Evolutionary conservation across 2,329 filamentous ascomycete genomes (phyloP).

Genomic region (Fusarium neocosmosporiellum): DNA sequence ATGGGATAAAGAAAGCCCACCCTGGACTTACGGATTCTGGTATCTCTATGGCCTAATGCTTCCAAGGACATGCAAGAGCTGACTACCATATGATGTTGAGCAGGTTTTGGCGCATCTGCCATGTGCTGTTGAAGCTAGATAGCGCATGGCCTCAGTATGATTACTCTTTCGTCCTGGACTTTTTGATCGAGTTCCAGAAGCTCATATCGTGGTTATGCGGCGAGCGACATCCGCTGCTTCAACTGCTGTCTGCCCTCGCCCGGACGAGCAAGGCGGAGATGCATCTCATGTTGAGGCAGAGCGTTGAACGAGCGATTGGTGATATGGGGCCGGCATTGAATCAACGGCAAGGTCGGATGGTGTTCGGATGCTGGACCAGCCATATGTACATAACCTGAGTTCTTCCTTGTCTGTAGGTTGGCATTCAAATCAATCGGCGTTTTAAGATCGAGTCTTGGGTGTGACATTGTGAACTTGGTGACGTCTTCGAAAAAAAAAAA

Average conservation of each 20-base stretch:
- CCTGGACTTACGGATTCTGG: neutral
- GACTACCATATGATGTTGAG: neutral
- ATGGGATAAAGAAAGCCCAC: neutral
- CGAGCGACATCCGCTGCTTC: neutral
- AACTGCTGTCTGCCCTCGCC: neutral
- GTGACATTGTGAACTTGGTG: no score
- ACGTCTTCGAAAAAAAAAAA: no score
- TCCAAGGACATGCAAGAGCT: neutral
- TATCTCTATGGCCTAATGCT: neutral
- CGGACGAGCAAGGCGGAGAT: neutral
- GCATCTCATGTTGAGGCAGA: neutral
- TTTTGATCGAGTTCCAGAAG: neutral
- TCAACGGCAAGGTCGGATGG: neutral
- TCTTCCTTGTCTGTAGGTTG: no score
- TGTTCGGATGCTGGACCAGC: neutral
- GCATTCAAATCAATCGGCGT: neutral
- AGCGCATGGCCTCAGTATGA: neutral
- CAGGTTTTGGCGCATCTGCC: neutral
- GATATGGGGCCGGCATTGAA: neutral
- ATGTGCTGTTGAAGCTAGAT: neutral
- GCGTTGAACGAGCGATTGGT: neutral
- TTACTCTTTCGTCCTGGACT: neutral
- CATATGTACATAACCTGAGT: neutral
- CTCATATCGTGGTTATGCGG: neutral
- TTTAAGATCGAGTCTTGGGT: neutral